Evolutionary conservation across 805 yeast genomes (phyloP).

Genomic region (Kregervanrija fluxuum): DNA sequence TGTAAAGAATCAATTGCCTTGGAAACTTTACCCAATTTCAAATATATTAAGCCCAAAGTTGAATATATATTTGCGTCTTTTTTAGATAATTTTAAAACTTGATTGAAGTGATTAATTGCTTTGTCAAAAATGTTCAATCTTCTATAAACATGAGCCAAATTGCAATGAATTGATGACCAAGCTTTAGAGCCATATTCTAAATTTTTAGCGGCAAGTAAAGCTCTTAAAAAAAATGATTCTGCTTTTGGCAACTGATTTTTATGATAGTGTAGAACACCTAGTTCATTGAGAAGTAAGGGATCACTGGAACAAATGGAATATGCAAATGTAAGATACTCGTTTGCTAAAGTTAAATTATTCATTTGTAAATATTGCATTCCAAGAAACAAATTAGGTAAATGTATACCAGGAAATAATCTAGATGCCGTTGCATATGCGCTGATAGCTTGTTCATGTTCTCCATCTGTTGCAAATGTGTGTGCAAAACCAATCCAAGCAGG

Average conservation of each 20-base stretch:
- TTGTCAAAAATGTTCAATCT: slow-evolving; percentile 52
- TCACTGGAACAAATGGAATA: slow-evolving; percentile 75
- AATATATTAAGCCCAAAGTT: slow-evolving; percentile 76
- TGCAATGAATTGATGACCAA: slow-evolving; percentile 78
- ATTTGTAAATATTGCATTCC: slow-evolving; percentile 96
- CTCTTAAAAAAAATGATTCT: slow-evolving; percentile 62
- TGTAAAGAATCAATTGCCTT: slow-evolving; percentile 75
- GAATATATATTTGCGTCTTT: slow-evolving; percentile 67
- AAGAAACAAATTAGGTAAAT: slow-evolving; percentile 78
- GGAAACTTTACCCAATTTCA: slow-evolving; percentile 56
- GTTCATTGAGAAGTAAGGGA: slow-evolving; percentile 82
- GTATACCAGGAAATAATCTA: slow-evolving; percentile 83
- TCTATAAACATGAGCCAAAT: slow-evolving; percentile 84
- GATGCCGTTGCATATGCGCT: slow-evolving; percentile 97
- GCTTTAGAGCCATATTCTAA: slow-evolving; percentile 74
- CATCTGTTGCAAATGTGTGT: slow-evolving; percentile 94
- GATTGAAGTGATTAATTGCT: slow-evolving; percentile 69
- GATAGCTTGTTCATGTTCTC: slow-evolving; percentile 98
- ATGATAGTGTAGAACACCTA: slow-evolving; percentile 88
- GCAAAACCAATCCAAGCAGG: slow-evolving; percentile 99
- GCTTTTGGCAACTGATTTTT: slow-evolving; percentile 61
- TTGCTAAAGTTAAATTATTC: slow-evolving; percentile 75
- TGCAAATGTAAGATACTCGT: slow-evolving; percentile 74
- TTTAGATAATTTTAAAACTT: slow-evolving; percentile 62
- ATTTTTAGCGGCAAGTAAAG: slow-evolving; percentile 59